phyloP scores from a whole-genome alignment of 768 basidiomycete species.

The Amanita phalloides region DNA sequence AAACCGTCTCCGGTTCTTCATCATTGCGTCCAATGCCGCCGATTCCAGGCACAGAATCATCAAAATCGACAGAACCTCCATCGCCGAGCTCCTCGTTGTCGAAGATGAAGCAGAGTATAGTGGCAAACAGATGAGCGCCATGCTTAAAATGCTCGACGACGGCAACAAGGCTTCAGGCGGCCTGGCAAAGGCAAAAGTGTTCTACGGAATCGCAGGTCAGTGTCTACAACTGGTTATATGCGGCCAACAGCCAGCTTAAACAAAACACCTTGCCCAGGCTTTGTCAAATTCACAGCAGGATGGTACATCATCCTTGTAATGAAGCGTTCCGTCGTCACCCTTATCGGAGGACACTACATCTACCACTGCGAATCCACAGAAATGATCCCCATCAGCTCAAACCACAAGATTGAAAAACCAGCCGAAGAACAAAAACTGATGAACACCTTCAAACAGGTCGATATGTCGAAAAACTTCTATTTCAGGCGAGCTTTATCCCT shows the following conservation, averaged over 20 bases:
- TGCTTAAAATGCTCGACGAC: slow-evolving; percentile 93
- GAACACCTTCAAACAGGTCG: slow-evolving; percentile 91
- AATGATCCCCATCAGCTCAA: slow-evolving; percentile 65
- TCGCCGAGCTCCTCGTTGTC: slow-evolving; percentile 62
- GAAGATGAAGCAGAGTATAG: slow-evolving; percentile 88
- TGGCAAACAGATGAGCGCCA: slow-evolving; percentile 78
- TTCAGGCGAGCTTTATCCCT: slow-evolving; percentile 53
- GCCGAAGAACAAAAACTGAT: slow-evolving; percentile 84
- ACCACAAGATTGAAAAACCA: slow-evolving; percentile 78
- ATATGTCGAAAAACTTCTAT: slow-evolving; percentile 99
- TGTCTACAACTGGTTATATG: not conserved
- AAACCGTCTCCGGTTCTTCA: slow-evolving; percentile 82
- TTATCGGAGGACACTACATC: slow-evolving; percentile 91
- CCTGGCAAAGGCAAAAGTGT: slow-evolving; percentile 64
- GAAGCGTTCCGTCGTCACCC: slow-evolving; percentile 84
- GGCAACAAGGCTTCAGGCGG: slow-evolving; percentile 88
- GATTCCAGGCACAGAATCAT: slow-evolving; percentile 86
- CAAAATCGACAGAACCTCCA: slow-evolving; percentile 84
- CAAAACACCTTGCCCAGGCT: slow-evolving; percentile 37
- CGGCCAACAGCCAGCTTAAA: no score
- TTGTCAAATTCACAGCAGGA: slow-evolving; percentile 88
- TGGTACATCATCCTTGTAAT: slow-evolving; percentile 93
- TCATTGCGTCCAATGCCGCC: slow-evolving; percentile 84
- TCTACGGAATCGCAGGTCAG: slow-evolving; percentile 78
- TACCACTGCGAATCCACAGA: slow-evolving; percentile 94